These are phyloP conservation scores for Leptomonas pyrrhocoris DNA, from an alignment of 208 protist species.

Conservation along the genomic window DNA sequence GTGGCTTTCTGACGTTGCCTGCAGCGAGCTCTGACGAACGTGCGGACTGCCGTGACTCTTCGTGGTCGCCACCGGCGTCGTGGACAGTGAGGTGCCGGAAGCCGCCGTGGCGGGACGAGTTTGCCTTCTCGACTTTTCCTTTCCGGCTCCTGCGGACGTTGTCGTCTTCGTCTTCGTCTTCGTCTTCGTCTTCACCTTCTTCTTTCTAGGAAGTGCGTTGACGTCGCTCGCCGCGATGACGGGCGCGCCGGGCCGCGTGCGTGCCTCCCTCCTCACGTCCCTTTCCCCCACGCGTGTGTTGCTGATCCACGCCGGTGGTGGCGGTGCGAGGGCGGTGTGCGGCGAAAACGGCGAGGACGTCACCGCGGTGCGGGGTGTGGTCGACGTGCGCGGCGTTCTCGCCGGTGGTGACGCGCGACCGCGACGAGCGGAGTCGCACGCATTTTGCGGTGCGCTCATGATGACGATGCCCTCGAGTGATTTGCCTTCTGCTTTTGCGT, in stretches of 20 bases:
- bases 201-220: too few relatives aligned
- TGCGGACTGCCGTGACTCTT: background rate
- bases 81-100: background rate
- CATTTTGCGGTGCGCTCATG: slow-evolving; percentile 5
- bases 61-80: slow-evolving; percentile 4
- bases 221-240: too few relatives aligned
- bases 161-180: background rate
- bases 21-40: background rate
- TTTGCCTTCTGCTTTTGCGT: too few relatives aligned
- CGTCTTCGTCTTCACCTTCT: background rate
- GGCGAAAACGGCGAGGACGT: background rate
- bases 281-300: too few relatives aligned
- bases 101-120: background rate
- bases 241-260: background rate
- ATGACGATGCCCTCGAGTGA: background rate
- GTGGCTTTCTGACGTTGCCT: background rate
- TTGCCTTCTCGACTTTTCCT: background rate
- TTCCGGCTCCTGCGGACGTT: background rate
- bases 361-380: background rate
- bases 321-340: too few relatives aligned
- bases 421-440: slow-evolving; percentile 1
- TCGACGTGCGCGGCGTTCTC: background rate
- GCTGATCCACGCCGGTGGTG: too few relatives aligned
- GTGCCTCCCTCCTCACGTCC: too few relatives aligned
- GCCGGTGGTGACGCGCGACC: background rate